Base-by-base conservation (phyloP, 2,329 filamentous ascomycete species). In the Metarhizium rileyi region DNA sequence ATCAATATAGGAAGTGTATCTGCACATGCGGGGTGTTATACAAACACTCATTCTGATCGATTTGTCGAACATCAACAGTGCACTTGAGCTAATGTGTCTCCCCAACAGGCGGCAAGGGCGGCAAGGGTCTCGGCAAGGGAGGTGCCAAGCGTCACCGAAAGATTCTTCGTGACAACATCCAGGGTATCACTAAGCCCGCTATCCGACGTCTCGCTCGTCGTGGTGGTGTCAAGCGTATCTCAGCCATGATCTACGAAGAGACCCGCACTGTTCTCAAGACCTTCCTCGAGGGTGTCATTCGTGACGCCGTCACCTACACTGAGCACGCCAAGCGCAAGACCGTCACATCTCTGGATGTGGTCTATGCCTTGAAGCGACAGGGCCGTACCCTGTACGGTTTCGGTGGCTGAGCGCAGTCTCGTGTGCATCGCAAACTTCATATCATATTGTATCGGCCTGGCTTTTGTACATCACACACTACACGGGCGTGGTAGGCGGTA, bases 141-240 rank as follows among this genome's bases (percentile, higher is more conserved):
- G 90, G 90, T 73, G 91, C 91, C 75, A 97, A 96, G 87, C 90
- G 90, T 76, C 90, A 96, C 78, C 85, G 91, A 68, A 96, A 96
- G 87, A 96, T 96, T 80, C 82, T 96, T 73, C 89, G 90, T 76
- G 90, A 95, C 86, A 96, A 95, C 87, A 96, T 96, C 70, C 90
- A 96, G 79, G 90, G 90, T 77, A 96, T 96, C 70, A 96, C 90
- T 68, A 96, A 96, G 87, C 90, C 90, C 65, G 90, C 90, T 66
- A 96, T 96, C 75, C 86, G 90, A 67, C 90, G 90, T 94, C 90
- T 96, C 71, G 90, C 90, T 59, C 90, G 90, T 77, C 90, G 90
- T 93, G 90, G 90, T 74, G 90, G 90, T 90, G 90, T 96, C 81
- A 96, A 96, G 88, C 90, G 90, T 95, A 96, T 96, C 67, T 95